These are phyloP conservation scores for Fusarium sacchari DNA, from an alignment of 2,329 filamentous ascomycete genomes.

Conservation along the genomic window DNA sequence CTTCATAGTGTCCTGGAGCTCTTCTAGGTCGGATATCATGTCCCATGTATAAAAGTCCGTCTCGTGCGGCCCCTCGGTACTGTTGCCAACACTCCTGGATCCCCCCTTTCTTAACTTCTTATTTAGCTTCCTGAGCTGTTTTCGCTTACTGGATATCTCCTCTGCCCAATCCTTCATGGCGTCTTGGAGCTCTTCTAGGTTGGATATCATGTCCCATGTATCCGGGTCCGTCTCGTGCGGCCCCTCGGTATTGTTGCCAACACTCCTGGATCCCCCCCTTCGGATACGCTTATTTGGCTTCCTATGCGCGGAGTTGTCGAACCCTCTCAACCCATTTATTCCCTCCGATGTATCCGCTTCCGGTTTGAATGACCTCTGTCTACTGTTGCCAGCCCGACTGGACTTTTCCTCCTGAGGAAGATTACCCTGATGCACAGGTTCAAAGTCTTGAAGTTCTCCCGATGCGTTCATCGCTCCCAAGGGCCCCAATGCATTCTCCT, in stretches of 20 bases:
- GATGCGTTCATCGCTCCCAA: neutral
- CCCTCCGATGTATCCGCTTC: neutral
- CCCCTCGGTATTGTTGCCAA: neutral
- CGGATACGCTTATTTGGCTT: neutral
- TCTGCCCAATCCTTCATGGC: too few relatives aligned
- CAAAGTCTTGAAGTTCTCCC: neutral
- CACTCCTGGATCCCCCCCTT: neutral
- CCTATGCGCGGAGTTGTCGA: neutral
- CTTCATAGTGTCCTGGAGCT: too few relatives aligned
- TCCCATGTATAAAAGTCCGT: too few relatives aligned
- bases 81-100: neutral
- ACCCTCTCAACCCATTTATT: neutral
- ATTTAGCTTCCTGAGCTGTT: too few relatives aligned
- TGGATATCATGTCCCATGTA: too few relatives aligned
- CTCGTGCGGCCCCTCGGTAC: too few relatives aligned
- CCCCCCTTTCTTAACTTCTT: too few relatives aligned
- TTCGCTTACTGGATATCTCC: too few relatives aligned
- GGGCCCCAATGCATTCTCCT: neutral
- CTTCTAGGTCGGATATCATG: too few relatives aligned
- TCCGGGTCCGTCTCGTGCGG: too few relatives aligned
- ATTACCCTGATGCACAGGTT: too few relatives aligned
- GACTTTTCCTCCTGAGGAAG: neutral
- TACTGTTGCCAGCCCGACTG: neutral
- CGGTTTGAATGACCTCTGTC: neutral
- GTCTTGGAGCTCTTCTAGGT: too few relatives aligned